Evolutionary conservation across 2,329 filamentous ascomycete species (phyloP).

Genomic region (Aureobasidium musti): DNA sequence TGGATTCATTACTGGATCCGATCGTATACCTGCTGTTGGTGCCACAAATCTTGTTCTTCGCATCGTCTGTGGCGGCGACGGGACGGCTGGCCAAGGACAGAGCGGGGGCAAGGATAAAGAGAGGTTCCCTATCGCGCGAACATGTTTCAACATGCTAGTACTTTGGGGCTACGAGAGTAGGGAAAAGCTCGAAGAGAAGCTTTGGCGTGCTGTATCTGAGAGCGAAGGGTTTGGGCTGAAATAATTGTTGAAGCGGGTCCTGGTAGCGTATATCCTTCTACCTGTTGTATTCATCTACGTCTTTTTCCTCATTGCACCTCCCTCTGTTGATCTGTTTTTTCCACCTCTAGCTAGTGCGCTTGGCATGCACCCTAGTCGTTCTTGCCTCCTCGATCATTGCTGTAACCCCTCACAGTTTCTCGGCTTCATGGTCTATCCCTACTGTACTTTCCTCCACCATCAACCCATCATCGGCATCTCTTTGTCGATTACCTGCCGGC

Average conservation of each 20-base stretch:
- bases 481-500: background rate
- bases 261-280: constrained; percentile 14
- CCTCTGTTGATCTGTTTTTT: background rate
- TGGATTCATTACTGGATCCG: constrained; percentile 85
- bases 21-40: constrained; percentile 86
- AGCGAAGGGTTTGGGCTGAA: constrained; percentile 93
- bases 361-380: constrained; percentile 3
- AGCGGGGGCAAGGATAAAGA: constrained; percentile 59
- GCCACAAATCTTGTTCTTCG: constrained; percentile 76
- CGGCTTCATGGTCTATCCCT: background rate
- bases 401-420: constrained; percentile 3
- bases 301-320: constrained; percentile 6
- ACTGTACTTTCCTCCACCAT: background rate
- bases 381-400: background rate
- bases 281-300: constrained; percentile 5
- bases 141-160: constrained; percentile 85
- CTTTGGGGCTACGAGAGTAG: constrained; percentile 71
- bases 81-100: constrained; percentile 24
- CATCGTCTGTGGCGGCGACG: constrained; percentile 72
- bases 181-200: constrained; percentile 66
- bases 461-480: background rate
- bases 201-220: constrained; percentile 86
- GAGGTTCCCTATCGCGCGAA: constrained; percentile 81
- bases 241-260: constrained; percentile 44
- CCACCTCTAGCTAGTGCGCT: background rate